A percentile compares a stretch with the other conserved stretches of the same genome.
phyloP scores from a whole-genome alignment of 73 alveolate genomes.

The Stentor roeselii region DNA sequence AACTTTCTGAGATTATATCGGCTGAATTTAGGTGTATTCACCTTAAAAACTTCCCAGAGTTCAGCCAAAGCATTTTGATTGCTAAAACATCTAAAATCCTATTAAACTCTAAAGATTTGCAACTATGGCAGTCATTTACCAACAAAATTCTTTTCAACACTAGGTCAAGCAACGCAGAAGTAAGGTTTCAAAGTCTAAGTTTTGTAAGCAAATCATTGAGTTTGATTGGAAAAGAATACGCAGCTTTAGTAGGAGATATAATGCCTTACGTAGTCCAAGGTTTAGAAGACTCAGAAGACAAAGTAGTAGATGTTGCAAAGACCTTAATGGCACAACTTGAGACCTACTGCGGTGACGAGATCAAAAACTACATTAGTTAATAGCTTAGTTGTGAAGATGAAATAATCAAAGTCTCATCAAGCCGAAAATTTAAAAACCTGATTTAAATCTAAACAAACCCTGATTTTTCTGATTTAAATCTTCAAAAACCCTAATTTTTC shows the following conservation, averaged over 20 bases:
- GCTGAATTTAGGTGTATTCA: not conserved
- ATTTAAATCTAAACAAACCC: too few relatives aligned
- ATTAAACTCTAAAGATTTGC: not conserved
- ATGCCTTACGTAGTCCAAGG: conserved; percentile 20
- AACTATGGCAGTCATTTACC: not conserved
- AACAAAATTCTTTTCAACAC: conserved; percentile 7
- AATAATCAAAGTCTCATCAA: too few relatives aligned
- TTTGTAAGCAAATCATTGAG: not conserved
- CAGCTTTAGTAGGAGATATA: not conserved
- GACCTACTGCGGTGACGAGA: not conserved
- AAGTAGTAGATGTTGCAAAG: not conserved
- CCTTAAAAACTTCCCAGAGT: not conserved
- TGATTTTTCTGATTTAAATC: too few relatives aligned
- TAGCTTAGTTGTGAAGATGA: too few relatives aligned
- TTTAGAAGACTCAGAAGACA: not conserved
- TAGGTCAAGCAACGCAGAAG: not conserved
- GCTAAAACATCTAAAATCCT: not conserved
- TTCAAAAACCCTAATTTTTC: too few relatives aligned
- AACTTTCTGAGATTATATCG: not conserved
- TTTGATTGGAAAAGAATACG: not conserved
- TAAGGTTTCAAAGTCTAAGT: not conserved
- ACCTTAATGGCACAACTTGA: conserved; percentile 1
- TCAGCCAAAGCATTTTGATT: not conserved
- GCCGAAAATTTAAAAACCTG: too few relatives aligned
- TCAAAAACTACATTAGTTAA: conserved; percentile 10